Conservation (phyloP, 2,329 filamentous ascomycete species). For the Aspergillus ustus region DNA sequence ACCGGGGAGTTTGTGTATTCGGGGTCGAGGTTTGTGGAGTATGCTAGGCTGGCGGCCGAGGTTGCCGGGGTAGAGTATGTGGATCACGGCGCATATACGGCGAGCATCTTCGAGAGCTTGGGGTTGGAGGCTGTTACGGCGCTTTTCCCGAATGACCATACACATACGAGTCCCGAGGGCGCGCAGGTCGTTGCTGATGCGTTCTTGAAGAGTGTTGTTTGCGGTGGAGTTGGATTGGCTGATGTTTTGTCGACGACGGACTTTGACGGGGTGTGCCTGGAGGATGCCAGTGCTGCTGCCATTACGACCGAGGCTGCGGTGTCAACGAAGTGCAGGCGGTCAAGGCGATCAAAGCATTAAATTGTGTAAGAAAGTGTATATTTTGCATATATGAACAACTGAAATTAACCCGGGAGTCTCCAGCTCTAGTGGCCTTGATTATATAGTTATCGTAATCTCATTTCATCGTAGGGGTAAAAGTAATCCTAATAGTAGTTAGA, state of each 20-base stretch:
- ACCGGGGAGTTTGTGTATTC: constrained; percentile 56
- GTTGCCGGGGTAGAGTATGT: constrained; percentile 58
- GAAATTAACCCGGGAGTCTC: background rate
- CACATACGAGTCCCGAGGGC: constrained; percentile 63
- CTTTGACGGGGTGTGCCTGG: constrained; percentile 36
- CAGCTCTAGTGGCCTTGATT: background rate
- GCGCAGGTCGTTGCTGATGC: constrained; percentile 61
- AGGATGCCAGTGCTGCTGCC: background rate
- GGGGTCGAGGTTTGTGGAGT: constrained; percentile 61
- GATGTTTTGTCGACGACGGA: constrained; percentile 37
- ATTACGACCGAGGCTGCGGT: background rate
- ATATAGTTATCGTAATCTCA: constrained; percentile 2
- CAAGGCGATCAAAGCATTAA: background rate
- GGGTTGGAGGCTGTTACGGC: constrained; percentile 57
- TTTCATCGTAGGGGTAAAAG: background rate
- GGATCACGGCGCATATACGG: constrained; percentile 64
- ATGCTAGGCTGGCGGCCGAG: constrained; percentile 54
- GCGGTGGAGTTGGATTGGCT: constrained; percentile 51
- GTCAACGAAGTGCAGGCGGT: background rate
- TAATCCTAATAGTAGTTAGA: background rate
- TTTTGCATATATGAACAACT: background rate
- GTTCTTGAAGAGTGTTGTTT: constrained; percentile 63
- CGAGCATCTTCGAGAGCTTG: constrained; percentile 56
- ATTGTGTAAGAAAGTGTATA: background rate
- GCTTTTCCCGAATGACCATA: constrained; percentile 65